Percentiles rank a stretch among this genome's conserved stretches.
These are phyloP conservation scores for Ehretia macrophylla DNA, from an alignment of 257 asterid genomes.

Conservation along the genomic window DNA sequence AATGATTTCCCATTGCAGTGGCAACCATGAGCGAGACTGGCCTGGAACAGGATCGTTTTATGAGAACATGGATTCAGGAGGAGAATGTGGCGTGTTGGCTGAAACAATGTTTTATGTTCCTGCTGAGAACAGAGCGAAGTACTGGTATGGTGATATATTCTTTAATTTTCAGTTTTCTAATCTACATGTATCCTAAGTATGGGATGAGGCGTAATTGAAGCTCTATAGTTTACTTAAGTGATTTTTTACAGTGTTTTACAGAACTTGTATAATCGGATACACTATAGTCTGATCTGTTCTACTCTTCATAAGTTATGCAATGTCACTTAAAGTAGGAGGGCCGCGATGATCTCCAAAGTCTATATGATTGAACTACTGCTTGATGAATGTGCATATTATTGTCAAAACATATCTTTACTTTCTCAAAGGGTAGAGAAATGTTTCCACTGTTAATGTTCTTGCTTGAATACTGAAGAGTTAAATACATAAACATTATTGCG, in stretches of 20 bases:
- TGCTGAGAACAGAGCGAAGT: conserved; percentile 79
- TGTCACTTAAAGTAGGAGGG: too few relatives aligned
- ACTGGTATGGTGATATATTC: conserved; percentile 44
- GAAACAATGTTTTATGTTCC: conserved; percentile 77
- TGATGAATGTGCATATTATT: too few relatives aligned
- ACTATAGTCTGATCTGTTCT: too few relatives aligned
- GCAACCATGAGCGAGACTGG: conserved; percentile 95
- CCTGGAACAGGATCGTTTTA: conserved; percentile 79
- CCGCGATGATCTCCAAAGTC: too few relatives aligned
- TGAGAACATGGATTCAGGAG: conserved; percentile 68
- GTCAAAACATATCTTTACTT: too few relatives aligned
- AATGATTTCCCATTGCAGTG: conserved; percentile 40
- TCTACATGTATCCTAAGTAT: not conserved
- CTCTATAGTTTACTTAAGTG: not conserved
- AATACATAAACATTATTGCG: too few relatives aligned
- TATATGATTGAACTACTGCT: too few relatives aligned
- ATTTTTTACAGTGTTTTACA: not conserved
- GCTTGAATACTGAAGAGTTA: too few relatives aligned
- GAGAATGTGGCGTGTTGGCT: conserved; percentile 84
- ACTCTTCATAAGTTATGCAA: too few relatives aligned
- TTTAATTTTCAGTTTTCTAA: conserved; percentile 1
- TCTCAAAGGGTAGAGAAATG: too few relatives aligned
- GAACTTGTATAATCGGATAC: not conserved
- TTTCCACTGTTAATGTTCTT: too few relatives aligned
- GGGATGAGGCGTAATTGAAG: not conserved